Base-by-base conservation (phyloP, 371 early-diverging fungal genomes). In the Mucor sp. region DNA sequence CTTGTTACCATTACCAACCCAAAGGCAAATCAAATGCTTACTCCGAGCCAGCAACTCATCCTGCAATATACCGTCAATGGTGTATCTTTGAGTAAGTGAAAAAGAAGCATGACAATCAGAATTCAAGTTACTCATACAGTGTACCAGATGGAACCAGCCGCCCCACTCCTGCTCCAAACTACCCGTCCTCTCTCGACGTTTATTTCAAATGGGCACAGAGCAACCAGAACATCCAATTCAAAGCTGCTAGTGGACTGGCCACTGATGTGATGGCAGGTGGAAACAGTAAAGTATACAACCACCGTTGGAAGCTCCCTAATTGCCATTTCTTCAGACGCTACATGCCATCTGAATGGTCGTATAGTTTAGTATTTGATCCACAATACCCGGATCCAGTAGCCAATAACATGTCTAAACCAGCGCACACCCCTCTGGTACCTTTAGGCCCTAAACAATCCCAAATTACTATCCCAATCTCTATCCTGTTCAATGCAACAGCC, bases 311-410 rank as follows among this genome's bases (percentile, higher is more conserved):
- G 37, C 27, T 62, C 17, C 72, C 72, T 44, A 53, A 47, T n/a
- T 68, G 68, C 30, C 65, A 32, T 25, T 72, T 72, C 21, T 72
- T 72, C 32, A 58, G 57, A 17, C 72, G 68, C 4, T 72, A 72
- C 35, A 28, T 21, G 32, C 65, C 68, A 15, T 41, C 50, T 17
- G 58, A 72, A 32, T 72, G 68, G 68, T 48, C 57, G 2, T 72
- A 62, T 62, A 35, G 39, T 23, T 21, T 72, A 17, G 37, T 61
- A 44, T 68, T 72, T 58, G 57, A 68, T 48, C 58, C 62, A n/a
- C 64, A 57, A 2, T 72, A 72, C 28, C 41, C 39, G 14, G 50
- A 44, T 15, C 37, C 50, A 23, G 23, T 11, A 23, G 50, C 50
- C 50, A 50, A 25, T 50, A 50, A 50, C 23, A 50, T 19, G 25